Evolutionary conservation across 768 basidiomycete species (phyloP).

Genomic region (Podaxis sp.): DNA sequence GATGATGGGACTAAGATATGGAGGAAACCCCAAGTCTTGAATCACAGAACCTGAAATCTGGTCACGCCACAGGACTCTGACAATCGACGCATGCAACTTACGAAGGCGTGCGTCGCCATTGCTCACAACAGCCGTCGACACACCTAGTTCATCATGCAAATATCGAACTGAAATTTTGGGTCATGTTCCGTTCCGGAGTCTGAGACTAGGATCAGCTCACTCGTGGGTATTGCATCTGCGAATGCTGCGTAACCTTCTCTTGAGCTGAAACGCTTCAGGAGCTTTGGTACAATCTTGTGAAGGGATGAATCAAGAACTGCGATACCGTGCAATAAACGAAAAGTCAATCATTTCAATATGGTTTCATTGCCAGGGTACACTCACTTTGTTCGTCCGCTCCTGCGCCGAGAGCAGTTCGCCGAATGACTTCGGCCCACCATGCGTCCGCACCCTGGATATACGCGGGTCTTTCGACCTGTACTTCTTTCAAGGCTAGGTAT

Average conservation of each 20-base stretch:
- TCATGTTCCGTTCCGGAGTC: neutral
- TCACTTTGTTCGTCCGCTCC: conserved; percentile 62
- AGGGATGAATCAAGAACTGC: conserved; percentile 57
- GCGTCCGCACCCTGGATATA: conserved; percentile 53
- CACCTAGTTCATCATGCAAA: conserved; percentile 40
- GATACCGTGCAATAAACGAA: neutral
- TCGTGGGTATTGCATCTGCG: conserved; percentile 32
- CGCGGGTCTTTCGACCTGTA: conserved; percentile 59
- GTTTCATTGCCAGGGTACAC: conserved; percentile 15
- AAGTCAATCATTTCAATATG: neutral
- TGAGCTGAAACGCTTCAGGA: conserved; percentile 72
- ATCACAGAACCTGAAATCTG: conserved; percentile 44
- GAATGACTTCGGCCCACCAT: conserved; percentile 84
- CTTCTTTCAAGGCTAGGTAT: conserved; percentile 36
- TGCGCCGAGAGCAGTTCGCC: conserved; percentile 71
- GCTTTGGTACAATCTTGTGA: conserved; percentile 51
- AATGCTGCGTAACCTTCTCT: conserved; percentile 60
- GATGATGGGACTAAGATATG: conserved; percentile 52
- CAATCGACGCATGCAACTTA: conserved; percentile 31
- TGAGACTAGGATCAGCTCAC: conserved; percentile 19
- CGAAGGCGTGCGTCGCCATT: conserved; percentile 75
- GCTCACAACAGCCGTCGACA: conserved; percentile 63
- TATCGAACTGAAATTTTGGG: conserved; percentile 36
- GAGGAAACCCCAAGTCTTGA: conserved; percentile 57
- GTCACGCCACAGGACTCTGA: neutral